These are phyloP conservation scores for Stemphylium vesicarium DNA, from an alignment of 2,329 filamentous ascomycete genomes.

Conservation along the genomic window DNA sequence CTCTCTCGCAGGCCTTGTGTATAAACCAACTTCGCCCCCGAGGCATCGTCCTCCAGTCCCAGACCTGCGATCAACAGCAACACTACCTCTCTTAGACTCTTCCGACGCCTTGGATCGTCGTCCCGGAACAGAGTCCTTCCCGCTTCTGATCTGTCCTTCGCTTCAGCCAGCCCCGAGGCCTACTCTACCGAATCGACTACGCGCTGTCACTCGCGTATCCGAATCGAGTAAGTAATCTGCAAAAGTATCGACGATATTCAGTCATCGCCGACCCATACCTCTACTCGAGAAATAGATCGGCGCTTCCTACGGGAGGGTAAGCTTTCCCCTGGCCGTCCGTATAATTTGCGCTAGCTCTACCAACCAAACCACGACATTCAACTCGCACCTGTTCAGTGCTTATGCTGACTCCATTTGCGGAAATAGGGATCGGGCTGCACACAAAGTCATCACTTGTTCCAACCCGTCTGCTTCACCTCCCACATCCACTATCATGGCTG, in stretches of 20 bases:
- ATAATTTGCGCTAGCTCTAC: slow-evolving; percentile 27
- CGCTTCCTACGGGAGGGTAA: slow-evolving; percentile 39
- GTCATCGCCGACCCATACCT: slow-evolving; percentile 40
- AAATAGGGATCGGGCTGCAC: slow-evolving; percentile 25
- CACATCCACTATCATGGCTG: slow-evolving; percentile 41
- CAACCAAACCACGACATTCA: slow-evolving; percentile 25
- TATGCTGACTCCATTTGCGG: slow-evolving; percentile 37
- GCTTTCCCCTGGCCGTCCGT: slow-evolving; percentile 40
- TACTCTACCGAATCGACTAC: slow-evolving; percentile 24
- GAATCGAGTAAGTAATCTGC: slow-evolving; percentile 36
- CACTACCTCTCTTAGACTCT: slow-evolving; percentile 28
- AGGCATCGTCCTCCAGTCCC: slow-evolving; percentile 32
- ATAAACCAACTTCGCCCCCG: slow-evolving; percentile 49
- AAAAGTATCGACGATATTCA: slow-evolving; percentile 23
- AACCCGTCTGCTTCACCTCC: slow-evolving; percentile 8
- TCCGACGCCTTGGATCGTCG: slow-evolving; percentile 15
- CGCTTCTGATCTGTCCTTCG: slow-evolving; percentile 31
- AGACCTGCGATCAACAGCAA: slow-evolving; percentile 45
- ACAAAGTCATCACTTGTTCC: slow-evolving; percentile 19
- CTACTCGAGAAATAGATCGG: slow-evolving; percentile 31
- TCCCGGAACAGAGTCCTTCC: slow-evolving; percentile 16
- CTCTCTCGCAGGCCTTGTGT: slow-evolving; percentile 37
- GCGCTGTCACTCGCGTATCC: slow-evolving; percentile 32
- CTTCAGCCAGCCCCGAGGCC: slow-evolving; percentile 36
- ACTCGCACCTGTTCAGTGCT: slow-evolving; percentile 21